phyloP scores from a whole-genome alignment of 106 monocot genomes.

The Platanthera zijinensis region DNA sequence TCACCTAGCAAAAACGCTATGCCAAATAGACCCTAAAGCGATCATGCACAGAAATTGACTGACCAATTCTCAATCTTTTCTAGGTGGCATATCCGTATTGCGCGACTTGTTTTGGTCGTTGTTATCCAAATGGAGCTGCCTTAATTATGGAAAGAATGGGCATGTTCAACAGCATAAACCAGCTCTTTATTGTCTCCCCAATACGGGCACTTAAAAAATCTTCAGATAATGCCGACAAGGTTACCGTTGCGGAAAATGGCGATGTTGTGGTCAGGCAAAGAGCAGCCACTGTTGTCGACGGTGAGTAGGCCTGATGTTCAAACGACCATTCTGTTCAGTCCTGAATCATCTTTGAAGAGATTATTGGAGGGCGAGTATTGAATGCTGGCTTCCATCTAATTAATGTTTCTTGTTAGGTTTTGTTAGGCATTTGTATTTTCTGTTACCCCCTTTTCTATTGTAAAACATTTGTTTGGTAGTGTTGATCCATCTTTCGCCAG shows the following conservation, averaged over 20 bases:
- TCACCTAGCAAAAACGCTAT: too few relatives aligned
- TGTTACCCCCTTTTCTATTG: too few relatives aligned
- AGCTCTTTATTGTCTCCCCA: conserved; percentile 41
- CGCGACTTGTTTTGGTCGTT: conserved; percentile 75
- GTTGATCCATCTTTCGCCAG: not conserved
- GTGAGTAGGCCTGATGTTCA: not conserved
- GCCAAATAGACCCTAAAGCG: too few relatives aligned
- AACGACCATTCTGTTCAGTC: conserved; percentile 3
- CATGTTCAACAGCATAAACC: conserved; percentile 52
- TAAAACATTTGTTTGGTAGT: not conserved
- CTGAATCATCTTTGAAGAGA: not conserved
- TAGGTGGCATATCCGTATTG: conserved; percentile 86
- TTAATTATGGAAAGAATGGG: conserved; percentile 49
- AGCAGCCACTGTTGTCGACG: conserved; percentile 15
- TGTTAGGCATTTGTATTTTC: too few relatives aligned
- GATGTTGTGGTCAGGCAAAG: conserved; percentile 4
- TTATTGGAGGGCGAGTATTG: not conserved
- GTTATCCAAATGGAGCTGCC: conserved; percentile 70
- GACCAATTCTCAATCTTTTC: not conserved
- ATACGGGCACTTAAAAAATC: conserved; percentile 23
- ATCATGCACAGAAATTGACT: not conserved
- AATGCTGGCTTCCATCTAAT: not conserved
- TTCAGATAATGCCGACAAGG: conserved; percentile 18
- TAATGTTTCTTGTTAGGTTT: not conserved
- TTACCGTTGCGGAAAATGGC: conserved; percentile 24